A percentile compares a stretch with the other conserved stretches of the same genome.
These are phyloP conservation scores for Aechmea fasciata DNA, from an alignment of 176 grass and related monocot genomes.

Conservation along the genomic window DNA sequence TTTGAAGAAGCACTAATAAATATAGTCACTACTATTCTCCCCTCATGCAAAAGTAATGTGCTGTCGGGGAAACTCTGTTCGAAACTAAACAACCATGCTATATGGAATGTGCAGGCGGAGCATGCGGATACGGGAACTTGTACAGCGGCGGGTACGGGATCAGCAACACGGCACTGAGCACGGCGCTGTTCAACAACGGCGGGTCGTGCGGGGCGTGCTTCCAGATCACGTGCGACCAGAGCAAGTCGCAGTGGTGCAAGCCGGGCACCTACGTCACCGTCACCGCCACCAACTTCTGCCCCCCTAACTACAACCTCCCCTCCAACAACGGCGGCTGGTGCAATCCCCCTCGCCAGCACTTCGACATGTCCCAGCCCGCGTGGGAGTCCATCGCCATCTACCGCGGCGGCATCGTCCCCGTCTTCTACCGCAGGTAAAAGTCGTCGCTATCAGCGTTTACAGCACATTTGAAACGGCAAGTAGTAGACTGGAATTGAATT, in stretches of 20 bases:
- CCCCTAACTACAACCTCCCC: constrained; percentile 28
- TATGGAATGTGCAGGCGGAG: constrained; percentile 22
- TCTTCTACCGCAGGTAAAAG: constrained; percentile 26
- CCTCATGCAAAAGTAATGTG: too few relatives aligned
- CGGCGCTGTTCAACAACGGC: constrained; percentile 36
- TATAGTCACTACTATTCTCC: too few relatives aligned
- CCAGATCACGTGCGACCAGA: constrained; percentile 34
- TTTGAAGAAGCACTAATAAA: too few relatives aligned
- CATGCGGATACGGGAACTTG: constrained; percentile 52
- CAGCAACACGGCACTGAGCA: constrained; percentile 45
- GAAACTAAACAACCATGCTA: not conserved
- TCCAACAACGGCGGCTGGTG: constrained; percentile 28
- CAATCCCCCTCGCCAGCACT: constrained; percentile 32
- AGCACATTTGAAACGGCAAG: not conserved
- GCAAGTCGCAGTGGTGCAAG: constrained; percentile 35
- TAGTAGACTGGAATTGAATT: constrained; percentile 6
- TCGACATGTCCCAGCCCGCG: constrained; percentile 41
- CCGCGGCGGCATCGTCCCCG: constrained; percentile 38
- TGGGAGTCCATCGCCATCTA: constrained; percentile 37
- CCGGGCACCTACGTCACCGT: constrained; percentile 25
- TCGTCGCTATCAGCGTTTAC: not conserved
- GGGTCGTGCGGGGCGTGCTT: constrained; percentile 42
- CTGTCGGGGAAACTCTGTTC: not conserved
- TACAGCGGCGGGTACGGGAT: constrained; percentile 34
- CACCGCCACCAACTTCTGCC: constrained; percentile 59